A percentile compares a stretch with the other conserved stretches of the same genome.
Conservation (phyloP, 805 yeast species). For the Metschnikowia peoriensis region DNA sequence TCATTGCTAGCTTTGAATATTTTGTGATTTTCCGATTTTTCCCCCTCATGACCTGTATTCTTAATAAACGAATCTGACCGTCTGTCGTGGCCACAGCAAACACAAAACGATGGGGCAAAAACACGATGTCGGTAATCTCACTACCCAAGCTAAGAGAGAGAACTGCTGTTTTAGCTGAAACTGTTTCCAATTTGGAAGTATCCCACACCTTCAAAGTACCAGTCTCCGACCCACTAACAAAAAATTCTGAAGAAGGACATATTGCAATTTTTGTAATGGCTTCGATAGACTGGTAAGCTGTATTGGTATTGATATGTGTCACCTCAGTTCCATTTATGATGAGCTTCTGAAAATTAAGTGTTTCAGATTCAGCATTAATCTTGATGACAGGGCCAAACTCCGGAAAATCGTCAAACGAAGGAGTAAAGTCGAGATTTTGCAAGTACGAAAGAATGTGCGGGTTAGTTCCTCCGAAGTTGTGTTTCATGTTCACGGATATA, state of each 20-base stretch:
- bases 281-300: constrained; percentile 35
- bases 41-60: constrained; percentile 34
- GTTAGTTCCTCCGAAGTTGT: constrained; percentile 68
- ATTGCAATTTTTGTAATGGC: constrained; percentile 55
- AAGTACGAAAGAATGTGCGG: constrained; percentile 61
- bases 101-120: constrained; percentile 54
- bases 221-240: constrained; percentile 74
- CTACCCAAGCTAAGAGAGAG: constrained; percentile 46
- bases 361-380: constrained; percentile 5
- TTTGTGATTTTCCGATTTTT: constrained; percentile 32
- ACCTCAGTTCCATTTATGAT: constrained; percentile 2
- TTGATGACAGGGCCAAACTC: constrained; percentile 57
- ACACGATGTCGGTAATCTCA: constrained; percentile 47
- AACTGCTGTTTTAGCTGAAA: constrained; percentile 44
- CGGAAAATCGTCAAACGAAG: constrained; percentile 55
- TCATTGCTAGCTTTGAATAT: constrained; percentile 22
- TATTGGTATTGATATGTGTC: constrained; percentile 52
- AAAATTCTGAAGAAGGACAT: constrained; percentile 60
- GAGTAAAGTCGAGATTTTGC: constrained; percentile 51
- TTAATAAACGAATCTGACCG: constrained; percentile 42
- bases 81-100: constrained; percentile 54
- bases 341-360: neutral
- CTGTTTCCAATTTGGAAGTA: constrained; percentile 57
- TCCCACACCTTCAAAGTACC: constrained; percentile 84
- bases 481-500: constrained; percentile 38